phyloP scores from a whole-genome alignment of 1,139 yeast genomes.

The Blastobotrys ciferrii region DNA sequence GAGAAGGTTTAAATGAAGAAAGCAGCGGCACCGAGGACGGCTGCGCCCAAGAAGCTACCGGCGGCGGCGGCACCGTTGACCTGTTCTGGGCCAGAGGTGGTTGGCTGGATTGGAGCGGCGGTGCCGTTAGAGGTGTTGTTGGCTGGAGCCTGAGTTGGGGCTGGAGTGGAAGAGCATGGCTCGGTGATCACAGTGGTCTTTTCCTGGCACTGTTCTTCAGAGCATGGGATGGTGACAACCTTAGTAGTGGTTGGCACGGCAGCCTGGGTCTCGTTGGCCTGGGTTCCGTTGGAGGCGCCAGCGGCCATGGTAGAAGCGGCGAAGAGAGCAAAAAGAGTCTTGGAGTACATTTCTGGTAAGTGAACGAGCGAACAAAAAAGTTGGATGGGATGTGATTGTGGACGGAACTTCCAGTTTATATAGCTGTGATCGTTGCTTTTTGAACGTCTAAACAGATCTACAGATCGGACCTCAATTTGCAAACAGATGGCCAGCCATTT shows the following conservation, averaged over 20 bases:
- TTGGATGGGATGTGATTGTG: background rate
- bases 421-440: background rate
- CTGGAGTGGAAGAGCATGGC: background rate
- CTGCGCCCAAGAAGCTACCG: background rate
- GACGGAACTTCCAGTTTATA: background rate
- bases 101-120: slow-evolving; percentile 4
- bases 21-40: slow-evolving; percentile 2
- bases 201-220: slow-evolving; percentile 4
- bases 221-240: slow-evolving; percentile 6
- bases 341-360: background rate
- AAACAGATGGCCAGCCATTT: background rate
- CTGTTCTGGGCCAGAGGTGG: slow-evolving; percentile 3
- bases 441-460: background rate
- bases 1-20: background rate
- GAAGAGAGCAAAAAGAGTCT: slow-evolving; percentile 4
- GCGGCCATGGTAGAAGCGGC: slow-evolving; percentile 1
- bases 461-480: background rate
- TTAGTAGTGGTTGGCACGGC: slow-evolving; percentile 2
- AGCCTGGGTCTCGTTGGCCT: background rate
- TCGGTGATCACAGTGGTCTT: slow-evolving; percentile 2
- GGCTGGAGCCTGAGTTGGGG: background rate
- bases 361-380: background rate
- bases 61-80: slow-evolving; percentile 6
- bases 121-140: background rate
- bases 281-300: slow-evolving; percentile 1